Percentiles rank a stretch among this genome's conserved stretches.
phyloP scores from a whole-genome alignment of 2,329 filamentous ascomycete species.

The Hypoxylon sp. region DNA sequence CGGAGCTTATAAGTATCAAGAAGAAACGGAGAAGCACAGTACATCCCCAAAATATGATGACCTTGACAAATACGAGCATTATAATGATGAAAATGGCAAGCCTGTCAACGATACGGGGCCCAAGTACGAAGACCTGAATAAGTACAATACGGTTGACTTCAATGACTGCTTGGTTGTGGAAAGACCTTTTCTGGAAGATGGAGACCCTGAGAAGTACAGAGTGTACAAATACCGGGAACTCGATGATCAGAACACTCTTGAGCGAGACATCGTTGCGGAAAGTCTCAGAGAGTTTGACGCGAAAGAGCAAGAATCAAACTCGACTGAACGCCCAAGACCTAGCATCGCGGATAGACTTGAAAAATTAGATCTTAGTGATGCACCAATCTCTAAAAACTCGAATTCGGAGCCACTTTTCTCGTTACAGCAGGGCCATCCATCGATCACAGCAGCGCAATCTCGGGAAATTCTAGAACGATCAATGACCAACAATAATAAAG shows the following conservation, averaged over 20 bases:
- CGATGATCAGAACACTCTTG: conserved; percentile 49
- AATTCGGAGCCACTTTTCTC: neutral
- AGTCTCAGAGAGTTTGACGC: conserved; percentile 57
- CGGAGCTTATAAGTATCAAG: conserved; percentile 50
- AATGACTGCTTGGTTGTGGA: conserved; percentile 48
- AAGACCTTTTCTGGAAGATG: conserved; percentile 53
- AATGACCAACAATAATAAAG: conserved; percentile 50
- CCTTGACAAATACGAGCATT: conserved; percentile 59
- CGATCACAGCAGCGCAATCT: conserved; percentile 28
- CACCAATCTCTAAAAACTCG: conserved; percentile 13
- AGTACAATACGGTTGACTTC: conserved; percentile 52
- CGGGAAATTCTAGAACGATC: conserved; percentile 50
- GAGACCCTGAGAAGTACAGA: conserved; percentile 59
- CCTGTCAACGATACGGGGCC: conserved; percentile 31
- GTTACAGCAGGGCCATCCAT: conserved; percentile 3
- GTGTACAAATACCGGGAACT: conserved; percentile 55
- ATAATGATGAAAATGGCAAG: conserved; percentile 53
- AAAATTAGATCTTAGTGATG: conserved; percentile 40
- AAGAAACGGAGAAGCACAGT: conserved; percentile 50
- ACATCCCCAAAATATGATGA: conserved; percentile 58
- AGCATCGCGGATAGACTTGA: conserved; percentile 36
- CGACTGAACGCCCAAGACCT: conserved; percentile 6
- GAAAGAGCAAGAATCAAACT: conserved; percentile 44
- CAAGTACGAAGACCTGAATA: conserved; percentile 57
- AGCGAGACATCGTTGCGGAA: conserved; percentile 53